Base-by-base conservation (phyloP, 2,329 filamentous ascomycete genomes). In the Madurella mycetomatis region DNA sequence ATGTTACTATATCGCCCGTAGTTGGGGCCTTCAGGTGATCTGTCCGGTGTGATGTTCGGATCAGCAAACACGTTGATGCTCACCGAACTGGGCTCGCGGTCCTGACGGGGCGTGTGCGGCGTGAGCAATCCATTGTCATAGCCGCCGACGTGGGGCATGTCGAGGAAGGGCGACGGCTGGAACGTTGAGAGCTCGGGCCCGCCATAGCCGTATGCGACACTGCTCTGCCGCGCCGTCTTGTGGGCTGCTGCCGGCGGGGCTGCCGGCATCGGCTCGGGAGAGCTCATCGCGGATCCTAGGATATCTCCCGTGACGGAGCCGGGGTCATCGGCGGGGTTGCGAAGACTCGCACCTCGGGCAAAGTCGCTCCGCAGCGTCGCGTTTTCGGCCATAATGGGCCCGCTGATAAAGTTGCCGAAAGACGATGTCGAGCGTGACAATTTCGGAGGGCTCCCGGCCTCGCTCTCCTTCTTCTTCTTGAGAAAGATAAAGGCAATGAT, bases 51-150 rank as follows among this genome's bases (percentile, higher is more conserved):
- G 46, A 60, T 56, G 39, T 58, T 56, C 17, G 75, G 73, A 59
- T 80, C 78, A 1, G 76, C 76, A 54, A 79, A 81, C 9, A 82
- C 70, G 57, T 78, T 76, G 65, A 82, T 81, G 66, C 74, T 76
- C 64, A 78, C 74, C 49, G 68, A 73, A 61, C 73, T 77, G 2
- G 72, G 70, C 57, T 76, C 72, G n/a, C 72, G 67, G 44, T 72
- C 67, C 48, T 73, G 53, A 41, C 65, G 61, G 16, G 70, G 72
- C 32, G 70, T 72, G 39, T 54, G 47, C 18, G 57, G 57, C 46
- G 37, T 39, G 30, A 45, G n/a, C 18, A 34, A 18, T 18, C 30
- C 47, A 30, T 46, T 39, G 16, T 56, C 42, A 41, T 51, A n/a
- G 34, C 53, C 45, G 34, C 53, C 45, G 25, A 42, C 41, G 17